Evolutionary conservation across 768 basidiomycete genomes (phyloP).

Genomic region (Calocybe indica): DNA sequence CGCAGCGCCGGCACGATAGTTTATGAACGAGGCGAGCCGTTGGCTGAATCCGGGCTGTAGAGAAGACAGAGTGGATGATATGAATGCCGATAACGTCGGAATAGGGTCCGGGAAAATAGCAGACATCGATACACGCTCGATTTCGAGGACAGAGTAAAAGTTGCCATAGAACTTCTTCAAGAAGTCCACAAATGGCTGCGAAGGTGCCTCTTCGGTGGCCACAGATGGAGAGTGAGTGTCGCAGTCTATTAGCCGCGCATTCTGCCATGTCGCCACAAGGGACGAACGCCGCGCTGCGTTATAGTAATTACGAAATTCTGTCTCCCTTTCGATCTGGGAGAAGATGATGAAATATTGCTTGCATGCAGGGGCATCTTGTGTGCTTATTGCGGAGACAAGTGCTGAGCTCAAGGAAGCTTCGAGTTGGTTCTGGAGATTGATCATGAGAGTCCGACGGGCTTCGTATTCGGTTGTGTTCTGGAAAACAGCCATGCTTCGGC

Average conservation of each 20-base stretch:
- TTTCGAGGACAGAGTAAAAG: constrained; percentile 59
- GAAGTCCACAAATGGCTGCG: constrained; percentile 55
- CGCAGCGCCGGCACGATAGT: constrained; percentile 54
- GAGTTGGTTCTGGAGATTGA: constrained; percentile 91
- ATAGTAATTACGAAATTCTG: constrained; percentile 93
- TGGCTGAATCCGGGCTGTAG: constrained; percentile 81
- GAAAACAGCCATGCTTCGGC: constrained; percentile 85
- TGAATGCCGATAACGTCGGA: constrained; percentile 70
- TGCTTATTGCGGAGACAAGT: constrained; percentile 79
- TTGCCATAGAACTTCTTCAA: constrained; percentile 69
- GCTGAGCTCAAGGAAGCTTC: constrained; percentile 91
- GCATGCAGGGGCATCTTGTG: constrained; percentile 69
- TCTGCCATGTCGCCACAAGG: constrained; percentile 68
- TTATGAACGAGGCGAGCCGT: constrained; percentile 65
- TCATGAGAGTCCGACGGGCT: constrained; percentile 75
- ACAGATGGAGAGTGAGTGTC: constrained; percentile 21
- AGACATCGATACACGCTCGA: constrained; percentile 69
- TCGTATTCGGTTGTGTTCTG: constrained; percentile 92
- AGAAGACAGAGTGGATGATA: constrained; percentile 73
- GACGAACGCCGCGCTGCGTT: constrained; percentile 72
- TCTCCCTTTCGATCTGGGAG: constrained; percentile 83
- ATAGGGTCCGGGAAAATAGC: constrained; percentile 86
- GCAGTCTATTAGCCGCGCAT: constrained; percentile 46
- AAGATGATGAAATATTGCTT: constrained; percentile 83
- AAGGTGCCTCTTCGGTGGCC: constrained; percentile 8